A percentile compares a stretch with the other conserved stretches of the same genome.
Conservation (phyloP, 371 early-diverging fungal species). For the Parasitella parasitica region DNA sequence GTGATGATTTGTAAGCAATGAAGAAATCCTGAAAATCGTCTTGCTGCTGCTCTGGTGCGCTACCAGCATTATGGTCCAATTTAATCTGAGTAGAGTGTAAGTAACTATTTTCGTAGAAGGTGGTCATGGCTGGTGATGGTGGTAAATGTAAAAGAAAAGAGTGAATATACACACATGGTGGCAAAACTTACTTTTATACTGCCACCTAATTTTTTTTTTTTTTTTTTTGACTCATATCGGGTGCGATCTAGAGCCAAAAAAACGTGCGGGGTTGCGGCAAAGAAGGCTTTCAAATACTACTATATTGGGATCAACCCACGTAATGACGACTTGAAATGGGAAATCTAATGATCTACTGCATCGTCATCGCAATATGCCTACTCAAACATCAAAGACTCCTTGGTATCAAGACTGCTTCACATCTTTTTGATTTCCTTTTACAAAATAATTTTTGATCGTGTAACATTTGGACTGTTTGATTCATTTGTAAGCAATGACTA, state of each 20-base stretch:
- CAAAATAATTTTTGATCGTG: background rate
- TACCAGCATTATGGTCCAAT: background rate
- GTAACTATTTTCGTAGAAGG: conserved; percentile 5
- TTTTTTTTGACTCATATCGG: background rate
- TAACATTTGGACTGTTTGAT: conserved; percentile 1
- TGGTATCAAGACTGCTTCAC: too few species aligned
- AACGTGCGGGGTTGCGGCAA: conserved; percentile 10
- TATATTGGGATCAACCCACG: background rate
- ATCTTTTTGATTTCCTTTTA: background rate
- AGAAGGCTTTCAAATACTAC: background rate
- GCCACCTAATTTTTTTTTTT: background rate
- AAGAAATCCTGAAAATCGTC: conserved; percentile 13
- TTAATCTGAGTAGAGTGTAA: background rate
- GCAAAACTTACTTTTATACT: too few species aligned
- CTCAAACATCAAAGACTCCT: too few species aligned
- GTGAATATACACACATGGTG: background rate
- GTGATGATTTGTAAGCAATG: background rate
- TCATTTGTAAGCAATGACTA: conserved; percentile 1
- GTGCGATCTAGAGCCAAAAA: background rate
- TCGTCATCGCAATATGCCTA: too few species aligned
- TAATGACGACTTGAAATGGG: background rate
- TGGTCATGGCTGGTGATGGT: background rate
- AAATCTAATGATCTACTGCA: background rate
- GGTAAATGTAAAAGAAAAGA: background rate
- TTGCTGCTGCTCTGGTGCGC: background rate